Evolutionary conservation across 108 stramenopile species (phyloP), one percentile per base, ranked within the genome.

Genomic region (Skeletonema grethae): DNA sequence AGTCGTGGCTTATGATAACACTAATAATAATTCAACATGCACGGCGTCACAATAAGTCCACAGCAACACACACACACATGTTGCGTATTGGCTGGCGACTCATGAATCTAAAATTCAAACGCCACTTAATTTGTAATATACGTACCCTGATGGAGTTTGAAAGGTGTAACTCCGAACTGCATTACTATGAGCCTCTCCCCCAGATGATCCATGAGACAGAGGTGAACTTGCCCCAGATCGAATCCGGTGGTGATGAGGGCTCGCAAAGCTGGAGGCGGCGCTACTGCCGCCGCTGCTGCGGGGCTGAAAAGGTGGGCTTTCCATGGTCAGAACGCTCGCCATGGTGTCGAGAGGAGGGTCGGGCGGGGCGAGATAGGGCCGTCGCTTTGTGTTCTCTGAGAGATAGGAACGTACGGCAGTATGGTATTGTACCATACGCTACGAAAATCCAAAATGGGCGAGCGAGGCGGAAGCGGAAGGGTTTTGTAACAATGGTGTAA

Each of bases 201-300:
- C 59, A 0, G 25, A n/a, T 36, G 59, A 60, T 31, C 59, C 59
- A 34, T 60, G 59, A 15, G 59, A 60, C 15, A 60, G 25, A 34
- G 59, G 59, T 31, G 59, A 60, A 34, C 59, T 60, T 20, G 59
- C 59, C 35, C 59, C 59, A 6, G 59, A 60, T 36, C 59, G 59
- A n/a, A 34, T 60, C 2, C 59, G 59, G 59, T 34, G 59, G 59
- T 60, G 59, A 31, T 28, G 24, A 31, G 59, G 59, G 59, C 59
- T 60, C 0, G 30, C 35, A 20, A 60, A 60, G 35, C 30, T 31
- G 1, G 35, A 36, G 35, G 46, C 46, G 46, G 18, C 18, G 46
- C 46, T 48, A 6, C 46, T 20, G n/a, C 59, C 59, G 59, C 59
- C 20, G n/a, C 59, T 20, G 35, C 35, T 34, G 7, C 59, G 59